A percentile compares a stretch with the other conserved stretches of the same genome.
These are phyloP conservation scores for Colletotrichum truncatum DNA, from an alignment of 2,329 filamentous ascomycete genomes.

Conservation along the genomic window DNA sequence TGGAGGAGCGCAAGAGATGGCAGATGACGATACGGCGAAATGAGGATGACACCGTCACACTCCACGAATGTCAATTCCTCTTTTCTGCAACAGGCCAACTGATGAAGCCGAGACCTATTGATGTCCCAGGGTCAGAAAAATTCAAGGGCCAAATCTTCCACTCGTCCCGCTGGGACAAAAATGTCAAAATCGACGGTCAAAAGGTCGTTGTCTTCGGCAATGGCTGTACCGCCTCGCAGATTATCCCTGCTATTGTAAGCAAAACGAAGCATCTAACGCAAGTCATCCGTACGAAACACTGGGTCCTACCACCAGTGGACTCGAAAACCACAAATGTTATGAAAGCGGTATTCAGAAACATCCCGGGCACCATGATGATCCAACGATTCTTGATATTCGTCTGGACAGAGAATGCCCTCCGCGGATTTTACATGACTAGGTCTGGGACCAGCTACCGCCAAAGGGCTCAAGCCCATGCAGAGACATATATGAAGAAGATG, in stretches of 20 bases:
- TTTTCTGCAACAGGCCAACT: slow-evolving; percentile 47
- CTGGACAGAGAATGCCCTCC: slow-evolving; percentile 49
- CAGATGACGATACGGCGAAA: slow-evolving; percentile 39
- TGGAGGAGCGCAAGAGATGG: slow-evolving; percentile 45
- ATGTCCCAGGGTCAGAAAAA: slow-evolving; percentile 57
- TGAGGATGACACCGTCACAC: slow-evolving; percentile 32
- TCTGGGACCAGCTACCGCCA: slow-evolving; percentile 41
- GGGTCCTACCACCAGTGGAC: slow-evolving; percentile 47
- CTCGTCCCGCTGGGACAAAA: slow-evolving; percentile 63
- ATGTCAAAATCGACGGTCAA: slow-evolving; percentile 56
- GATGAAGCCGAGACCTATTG: slow-evolving; percentile 42
- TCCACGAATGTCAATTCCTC: slow-evolving; percentile 51
- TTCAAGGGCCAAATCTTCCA: slow-evolving; percentile 65
- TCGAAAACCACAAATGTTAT: slow-evolving; percentile 27
- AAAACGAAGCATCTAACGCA: slow-evolving; percentile 44
- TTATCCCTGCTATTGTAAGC: slow-evolving; percentile 54
- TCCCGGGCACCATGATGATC: slow-evolving; percentile 56
- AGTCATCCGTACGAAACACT: slow-evolving; percentile 52
- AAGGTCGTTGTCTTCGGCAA: slow-evolving; percentile 63
- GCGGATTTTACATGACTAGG: slow-evolving; percentile 42
- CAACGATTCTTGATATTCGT: slow-evolving; percentile 53
- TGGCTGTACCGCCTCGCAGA: slow-evolving; percentile 63
- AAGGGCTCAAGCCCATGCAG: slow-evolving; percentile 45
- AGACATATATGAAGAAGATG: slow-evolving; percentile 50
- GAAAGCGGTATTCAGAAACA: slow-evolving; percentile 47